phyloP scores from a whole-genome alignment of 192 early-diverging fungal species.

The Umbelopsis sp. region DNA sequence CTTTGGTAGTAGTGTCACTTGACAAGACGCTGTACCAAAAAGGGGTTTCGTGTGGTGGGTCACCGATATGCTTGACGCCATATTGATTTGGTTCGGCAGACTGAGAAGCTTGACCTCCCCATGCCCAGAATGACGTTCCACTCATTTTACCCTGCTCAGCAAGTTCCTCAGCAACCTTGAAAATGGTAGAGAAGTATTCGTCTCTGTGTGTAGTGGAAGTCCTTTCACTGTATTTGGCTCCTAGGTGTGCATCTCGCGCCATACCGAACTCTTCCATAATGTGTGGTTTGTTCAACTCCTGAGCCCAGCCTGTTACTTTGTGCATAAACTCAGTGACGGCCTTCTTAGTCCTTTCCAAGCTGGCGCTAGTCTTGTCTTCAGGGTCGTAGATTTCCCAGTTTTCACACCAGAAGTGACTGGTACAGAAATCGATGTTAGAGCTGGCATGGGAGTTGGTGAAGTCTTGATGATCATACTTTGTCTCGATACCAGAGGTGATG shows the following conservation, averaged over 20 bases:
- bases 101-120: conserved; percentile 2
- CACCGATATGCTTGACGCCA: conserved; percentile 6
- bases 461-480: conserved; percentile 52
- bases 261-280: conserved; percentile 63
- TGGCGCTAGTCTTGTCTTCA: not conserved
- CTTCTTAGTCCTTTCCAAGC: not conserved
- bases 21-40: conserved; percentile 16
- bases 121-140: not conserved
- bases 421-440: conserved; percentile 49
- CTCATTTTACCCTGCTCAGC: not conserved
- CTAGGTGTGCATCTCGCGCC: conserved; percentile 49
- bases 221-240: conserved; percentile 7
- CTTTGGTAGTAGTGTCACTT: conserved; percentile 6
- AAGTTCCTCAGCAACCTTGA: not conserved
- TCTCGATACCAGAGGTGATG: conserved; percentile 64
- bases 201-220: not conserved
- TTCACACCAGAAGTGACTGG: conserved; percentile 57
- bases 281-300: conserved; percentile 45
- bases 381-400: conserved; percentile 31
- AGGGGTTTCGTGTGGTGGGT: conserved; percentile 13
- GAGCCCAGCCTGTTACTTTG: conserved; percentile 47
- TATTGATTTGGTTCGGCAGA: not conserved
- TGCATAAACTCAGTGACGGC: conserved; percentile 6
- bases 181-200: conserved; percentile 1
- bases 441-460: conserved; percentile 54